A percentile compares a stretch with the other conserved stretches of the same genome.
Conservation (phyloP, 495 filamentous ascomycete genomes). For the Podospora anserina region DNA sequence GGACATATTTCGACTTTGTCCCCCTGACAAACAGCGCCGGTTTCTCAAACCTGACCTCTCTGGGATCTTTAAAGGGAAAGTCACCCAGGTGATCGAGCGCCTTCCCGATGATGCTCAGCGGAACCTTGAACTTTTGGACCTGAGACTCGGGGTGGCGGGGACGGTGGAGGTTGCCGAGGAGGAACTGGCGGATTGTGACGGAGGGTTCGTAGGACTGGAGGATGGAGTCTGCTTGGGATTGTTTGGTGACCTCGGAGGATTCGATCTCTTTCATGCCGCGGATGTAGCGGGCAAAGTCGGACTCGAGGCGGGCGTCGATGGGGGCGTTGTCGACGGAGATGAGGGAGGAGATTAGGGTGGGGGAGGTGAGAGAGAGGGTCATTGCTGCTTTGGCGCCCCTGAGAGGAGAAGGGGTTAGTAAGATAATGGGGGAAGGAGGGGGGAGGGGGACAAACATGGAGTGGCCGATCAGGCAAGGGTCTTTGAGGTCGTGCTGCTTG, state of each 20-base stretch:
- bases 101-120: constrained; percentile 38
- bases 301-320: constrained; percentile 67
- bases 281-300: constrained; percentile 77
- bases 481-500: constrained; percentile 61
- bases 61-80: constrained; percentile 75
- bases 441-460: constrained; percentile 66
- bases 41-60: constrained; percentile 61
- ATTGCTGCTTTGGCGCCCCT: constrained; percentile 96
- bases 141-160: constrained; percentile 18
- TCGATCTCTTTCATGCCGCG: constrained; percentile 84
- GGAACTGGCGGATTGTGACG: constrained; percentile 79
- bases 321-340: constrained; percentile 93
- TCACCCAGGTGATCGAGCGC: constrained; percentile 63
- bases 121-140: constrained; percentile 45
- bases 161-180: constrained; percentile 81
- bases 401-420: neutral
- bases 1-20: constrained; percentile 77
- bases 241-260: constrained; percentile 57
- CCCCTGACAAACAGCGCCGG: constrained; percentile 82
- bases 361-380: constrained; percentile 71
- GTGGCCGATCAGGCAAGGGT: constrained; percentile 82
- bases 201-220: constrained; percentile 75
- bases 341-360: constrained; percentile 61
- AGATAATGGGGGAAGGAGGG: neutral
- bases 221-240: constrained; percentile 77